Evolutionary conservation across 345 rosid species (phyloP), one percentile per base, ranked within the genome.

Genomic region (Citrus trifoliata): DNA sequence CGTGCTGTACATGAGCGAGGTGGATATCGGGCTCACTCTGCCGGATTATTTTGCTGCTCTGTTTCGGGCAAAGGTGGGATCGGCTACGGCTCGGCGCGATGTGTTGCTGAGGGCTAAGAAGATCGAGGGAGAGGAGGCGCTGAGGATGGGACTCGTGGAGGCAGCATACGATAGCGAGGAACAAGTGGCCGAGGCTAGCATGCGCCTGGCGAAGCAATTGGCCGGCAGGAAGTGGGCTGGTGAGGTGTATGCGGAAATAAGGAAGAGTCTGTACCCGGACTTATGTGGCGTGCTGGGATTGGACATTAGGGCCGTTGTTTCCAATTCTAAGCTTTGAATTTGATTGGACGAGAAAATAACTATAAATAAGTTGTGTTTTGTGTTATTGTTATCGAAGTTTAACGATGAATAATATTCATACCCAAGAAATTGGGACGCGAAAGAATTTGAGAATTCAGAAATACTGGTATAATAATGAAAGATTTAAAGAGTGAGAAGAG

Each of bases 1-100:
- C 25, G 91, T 95, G 67, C 73, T 93, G 58, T 95, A 89, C 89
- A 93, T 93, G 98, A 87, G 92, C 75, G 98, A 93, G 75, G 78
- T 92, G 27, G 93, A 93, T 55, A 63, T 90, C 10, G 93, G 93
- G 81, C 88, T 93, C 2, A 59, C 88, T 30, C 7, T 90, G 69
- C 95, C 98, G 8, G 90, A 88, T n/a, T 90, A 90, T 58, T 89
- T 89, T 71, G 28, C 76, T 70, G 88, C 88, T 21, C 14, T 89
- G 85, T 46, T 89, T 0, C 30, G 87, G 69, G 86, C 85, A 10
- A 93, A 95, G 89, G 2, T 87, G 16, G 85, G 88, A 9, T 77
- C 84, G 22, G 84, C 79, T 10, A 59, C 84, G 73, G 89, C 86
- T 32, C 83, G 82, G 85, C 73, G 95, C 16, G 92, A 93, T 38